Percentiles rank a stretch among this genome's conserved stretches.
These are phyloP conservation scores for Leccinellum rugosiceps DNA, from an alignment of 768 basidiomycete species.

Conservation along the genomic window DNA sequence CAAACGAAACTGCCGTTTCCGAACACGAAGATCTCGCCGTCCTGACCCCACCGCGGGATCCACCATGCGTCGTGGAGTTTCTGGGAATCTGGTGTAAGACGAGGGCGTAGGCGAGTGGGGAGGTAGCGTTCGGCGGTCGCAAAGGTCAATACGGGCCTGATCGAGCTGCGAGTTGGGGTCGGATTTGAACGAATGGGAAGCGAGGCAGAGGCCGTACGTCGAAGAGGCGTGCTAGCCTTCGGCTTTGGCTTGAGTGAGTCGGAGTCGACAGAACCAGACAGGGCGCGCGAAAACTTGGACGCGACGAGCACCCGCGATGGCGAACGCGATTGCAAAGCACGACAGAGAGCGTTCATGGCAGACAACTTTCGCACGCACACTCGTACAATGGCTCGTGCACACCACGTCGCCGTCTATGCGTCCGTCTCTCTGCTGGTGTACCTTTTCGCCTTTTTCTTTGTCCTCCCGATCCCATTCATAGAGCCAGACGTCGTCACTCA, in stretches of 20 bases:
- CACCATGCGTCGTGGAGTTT: slow-evolving; percentile 76
- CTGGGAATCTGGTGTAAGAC: slow-evolving; percentile 53
- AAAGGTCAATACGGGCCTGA: slow-evolving; percentile 74
- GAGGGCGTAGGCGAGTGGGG: slow-evolving; percentile 57
- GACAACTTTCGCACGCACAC: neutral
- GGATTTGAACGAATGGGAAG: slow-evolving; percentile 83
- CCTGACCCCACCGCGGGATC: slow-evolving; percentile 66
- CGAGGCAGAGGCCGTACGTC: slow-evolving; percentile 82
- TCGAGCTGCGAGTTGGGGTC: slow-evolving; percentile 78
- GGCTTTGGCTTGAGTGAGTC: slow-evolving; percentile 57
- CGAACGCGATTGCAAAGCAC: slow-evolving; percentile 3
- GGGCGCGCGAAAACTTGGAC: slow-evolving; percentile 4
- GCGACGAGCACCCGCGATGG: neutral
- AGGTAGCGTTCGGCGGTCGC: slow-evolving; percentile 82
- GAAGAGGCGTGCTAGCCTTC: slow-evolving; percentile 76
- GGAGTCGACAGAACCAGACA: slow-evolving; percentile 12
- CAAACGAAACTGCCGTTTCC: slow-evolving; percentile 85
- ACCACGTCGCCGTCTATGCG: slow-evolving; percentile 48
- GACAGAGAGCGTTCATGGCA: slow-evolving; percentile 20
- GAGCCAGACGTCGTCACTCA: neutral
- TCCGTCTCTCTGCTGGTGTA: slow-evolving; percentile 47
- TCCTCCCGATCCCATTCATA: slow-evolving; percentile 16
- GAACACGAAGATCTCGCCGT: slow-evolving; percentile 89
- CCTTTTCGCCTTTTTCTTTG: slow-evolving; percentile 36
- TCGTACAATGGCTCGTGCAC: slow-evolving; percentile 59